Base-by-base conservation (phyloP, 768 basidiomycete genomes). In the Trametopsis cervina region DNA sequence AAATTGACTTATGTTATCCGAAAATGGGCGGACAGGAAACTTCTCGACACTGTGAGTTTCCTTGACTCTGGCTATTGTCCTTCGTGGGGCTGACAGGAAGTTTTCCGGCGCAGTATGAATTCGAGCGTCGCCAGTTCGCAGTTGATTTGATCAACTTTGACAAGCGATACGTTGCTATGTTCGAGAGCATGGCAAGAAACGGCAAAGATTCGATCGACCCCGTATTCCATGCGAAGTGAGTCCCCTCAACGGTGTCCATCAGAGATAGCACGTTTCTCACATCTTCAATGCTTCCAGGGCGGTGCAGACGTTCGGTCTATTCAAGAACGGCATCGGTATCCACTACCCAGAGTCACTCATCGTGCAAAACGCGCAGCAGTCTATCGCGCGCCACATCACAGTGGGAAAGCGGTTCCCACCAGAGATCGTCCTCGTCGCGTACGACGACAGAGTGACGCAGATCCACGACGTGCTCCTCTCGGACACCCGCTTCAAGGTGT, bases 61-160 rank as follows among this genome's bases (percentile, higher is more conserved):
- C 26, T 17, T 22, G 27, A 17, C n/a, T n/a, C n/a, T n/a, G n/a
- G n/a, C 17, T 9, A 40, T 17, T 40, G 39, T 18, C 39, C 22
- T 18, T 40, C 17, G 22, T 9, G 7, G 17, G n/a, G 7, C 7
- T 18, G 10, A 40, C n/a, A 11, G n/a, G 11, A 36, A 20, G 13
- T 12, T n/a, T n/a, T n/a, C 7, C 7, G n/a, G 18, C 20, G 24
- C 7, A 20, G 7, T 18, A 77, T 53, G 76, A 77, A 46, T 66
- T 64, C 13, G 78, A 81, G 58, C 70, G 80, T 5, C 68, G 72
- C 40, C 70, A 72, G 53, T 77, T 66, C 51, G 77, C 78, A 0
- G 70, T 74, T 52, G 76, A 78, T 36, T 66, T 81, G 23, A 76
- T 80, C 52, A 58, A 66, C 41, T 77, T 77, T 44, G 78, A 80